Percentiles rank a stretch among this genome's conserved stretches.
Conservation (phyloP, 192 early-diverging fungal genomes). For the Diversispora eburnea region DNA sequence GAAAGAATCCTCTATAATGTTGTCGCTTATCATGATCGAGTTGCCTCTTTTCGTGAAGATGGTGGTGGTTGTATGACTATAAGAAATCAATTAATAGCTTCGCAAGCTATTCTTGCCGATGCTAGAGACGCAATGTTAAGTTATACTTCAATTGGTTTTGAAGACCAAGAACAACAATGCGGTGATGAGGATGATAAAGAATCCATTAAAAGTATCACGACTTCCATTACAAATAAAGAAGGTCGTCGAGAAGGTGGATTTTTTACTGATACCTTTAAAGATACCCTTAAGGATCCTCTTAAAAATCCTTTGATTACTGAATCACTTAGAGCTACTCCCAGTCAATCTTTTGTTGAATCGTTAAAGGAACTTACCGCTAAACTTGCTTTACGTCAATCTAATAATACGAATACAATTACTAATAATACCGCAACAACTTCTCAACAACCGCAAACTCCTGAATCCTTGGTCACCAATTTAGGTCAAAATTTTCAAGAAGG, state of each 20-base stretch:
- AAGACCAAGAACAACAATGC: neutral
- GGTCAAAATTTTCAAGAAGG: too few relatives aligned
- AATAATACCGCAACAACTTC: too few relatives aligned
- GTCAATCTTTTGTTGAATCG: neutral
- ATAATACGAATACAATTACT: neutral
- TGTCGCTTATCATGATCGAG: neutral
- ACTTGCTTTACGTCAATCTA: neutral
- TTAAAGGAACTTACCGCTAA: neutral
- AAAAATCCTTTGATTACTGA: neutral
- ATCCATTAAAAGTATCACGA: neutral
- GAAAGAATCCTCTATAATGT: slow-evolving; percentile 1
- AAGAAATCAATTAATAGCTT: neutral
- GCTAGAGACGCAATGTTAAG: neutral
- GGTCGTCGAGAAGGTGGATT: neutral
- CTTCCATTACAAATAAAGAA: neutral
- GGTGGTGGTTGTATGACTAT: neutral
- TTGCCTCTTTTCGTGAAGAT: neutral
- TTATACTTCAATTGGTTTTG: neutral
- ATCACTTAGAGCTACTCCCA: neutral
- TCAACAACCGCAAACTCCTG: too few relatives aligned
- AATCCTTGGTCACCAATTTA: too few relatives aligned
- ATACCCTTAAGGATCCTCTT: neutral
- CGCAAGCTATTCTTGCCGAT: neutral
- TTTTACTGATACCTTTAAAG: too few relatives aligned
- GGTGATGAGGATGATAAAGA: neutral